phyloP scores from a whole-genome alignment of 306 rosid species.

The Corylus americana region DNA sequence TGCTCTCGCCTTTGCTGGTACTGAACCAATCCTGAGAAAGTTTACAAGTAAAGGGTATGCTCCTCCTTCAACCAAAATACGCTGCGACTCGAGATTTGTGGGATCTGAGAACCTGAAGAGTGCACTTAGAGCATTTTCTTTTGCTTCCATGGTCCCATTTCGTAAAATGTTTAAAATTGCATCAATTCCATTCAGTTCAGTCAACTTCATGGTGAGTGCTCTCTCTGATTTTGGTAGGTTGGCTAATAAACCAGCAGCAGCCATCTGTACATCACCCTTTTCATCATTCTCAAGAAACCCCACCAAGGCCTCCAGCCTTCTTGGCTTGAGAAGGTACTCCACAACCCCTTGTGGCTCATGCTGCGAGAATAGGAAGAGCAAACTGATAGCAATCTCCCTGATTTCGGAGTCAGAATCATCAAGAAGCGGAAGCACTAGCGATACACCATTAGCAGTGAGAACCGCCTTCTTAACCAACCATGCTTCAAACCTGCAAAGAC shows the following conservation, averaged over 20 bases:
- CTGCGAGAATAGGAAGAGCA: constrained; percentile 80
- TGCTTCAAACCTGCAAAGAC: constrained; percentile 73
- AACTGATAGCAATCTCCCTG: constrained; percentile 59
- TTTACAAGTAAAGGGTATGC: constrained; percentile 70
- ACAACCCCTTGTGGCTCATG: constrained; percentile 80
- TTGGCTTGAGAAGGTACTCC: constrained; percentile 79
- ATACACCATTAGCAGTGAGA: constrained; percentile 63
- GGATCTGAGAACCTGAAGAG: constrained; percentile 91
- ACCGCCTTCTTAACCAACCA: constrained; percentile 69
- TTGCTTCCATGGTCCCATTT: constrained; percentile 66
- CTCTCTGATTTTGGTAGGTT: constrained; percentile 76
- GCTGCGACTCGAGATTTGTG: constrained; percentile 59
- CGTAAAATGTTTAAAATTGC: constrained; percentile 65
- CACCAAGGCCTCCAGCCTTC: constrained; percentile 83
- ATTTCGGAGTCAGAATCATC: constrained; percentile 71
- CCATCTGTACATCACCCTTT: constrained; percentile 65
- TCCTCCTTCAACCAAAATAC: constrained; percentile 57
- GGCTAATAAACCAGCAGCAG: constrained; percentile 83
- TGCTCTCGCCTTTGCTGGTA: constrained; percentile 81
- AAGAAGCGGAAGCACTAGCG: constrained; percentile 69
- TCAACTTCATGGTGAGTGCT: constrained; percentile 56
- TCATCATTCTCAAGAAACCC: constrained; percentile 70
- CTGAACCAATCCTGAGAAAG: constrained; percentile 53
- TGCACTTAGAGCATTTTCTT: constrained; percentile 85
- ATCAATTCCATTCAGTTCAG: constrained; percentile 64